These are phyloP conservation scores for Antrodiella citrinella DNA, from an alignment of 768 basidiomycete genomes.

Conservation along the genomic window DNA sequence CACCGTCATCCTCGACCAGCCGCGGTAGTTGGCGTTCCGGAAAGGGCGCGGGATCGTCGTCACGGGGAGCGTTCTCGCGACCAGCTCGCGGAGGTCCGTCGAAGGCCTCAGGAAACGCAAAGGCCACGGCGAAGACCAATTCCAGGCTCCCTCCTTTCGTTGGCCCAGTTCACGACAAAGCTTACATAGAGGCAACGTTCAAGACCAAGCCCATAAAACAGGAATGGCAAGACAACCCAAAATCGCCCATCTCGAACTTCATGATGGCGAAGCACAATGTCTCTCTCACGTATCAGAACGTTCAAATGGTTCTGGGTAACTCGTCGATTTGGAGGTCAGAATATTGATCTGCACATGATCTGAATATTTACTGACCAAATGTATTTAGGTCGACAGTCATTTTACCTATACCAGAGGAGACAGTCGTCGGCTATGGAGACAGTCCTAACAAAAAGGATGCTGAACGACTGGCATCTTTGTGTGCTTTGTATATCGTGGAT, in stretches of 20 bases:
- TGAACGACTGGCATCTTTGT: conserved; percentile 67
- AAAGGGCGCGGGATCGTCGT: not conserved
- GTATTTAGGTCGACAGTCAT: conserved; percentile 8
- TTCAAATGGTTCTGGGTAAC: conserved; percentile 23
- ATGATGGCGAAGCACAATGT: conserved; percentile 14
- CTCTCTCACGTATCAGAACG: conserved; percentile 20
- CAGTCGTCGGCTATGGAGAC: conserved; percentile 16
- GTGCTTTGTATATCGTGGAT: conserved; percentile 65
- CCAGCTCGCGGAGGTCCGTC: not conserved
- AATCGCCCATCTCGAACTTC: conserved; percentile 43
- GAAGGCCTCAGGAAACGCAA: too few relatives aligned
- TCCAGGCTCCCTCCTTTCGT: conserved; percentile 11
- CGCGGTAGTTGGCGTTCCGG: not conserved
- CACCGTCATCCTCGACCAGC: not conserved
- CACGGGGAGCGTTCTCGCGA: not conserved
- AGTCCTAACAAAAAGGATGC: conserved; percentile 57
- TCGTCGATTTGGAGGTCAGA: too few relatives aligned
- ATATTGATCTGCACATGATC: not conserved
- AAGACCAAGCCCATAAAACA: conserved; percentile 20
- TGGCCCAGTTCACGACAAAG: conserved; percentile 30
- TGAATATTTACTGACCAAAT: conserved; percentile 9
- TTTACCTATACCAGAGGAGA: not conserved
- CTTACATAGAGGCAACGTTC: conserved; percentile 24
- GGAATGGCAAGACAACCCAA: conserved; percentile 36
- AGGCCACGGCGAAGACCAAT: too few relatives aligned